Evolutionary conservation across 345 rosid genomes (phyloP), one percentile per base, ranked within the genome.

Genomic region (Arabis hirsuta): DNA sequence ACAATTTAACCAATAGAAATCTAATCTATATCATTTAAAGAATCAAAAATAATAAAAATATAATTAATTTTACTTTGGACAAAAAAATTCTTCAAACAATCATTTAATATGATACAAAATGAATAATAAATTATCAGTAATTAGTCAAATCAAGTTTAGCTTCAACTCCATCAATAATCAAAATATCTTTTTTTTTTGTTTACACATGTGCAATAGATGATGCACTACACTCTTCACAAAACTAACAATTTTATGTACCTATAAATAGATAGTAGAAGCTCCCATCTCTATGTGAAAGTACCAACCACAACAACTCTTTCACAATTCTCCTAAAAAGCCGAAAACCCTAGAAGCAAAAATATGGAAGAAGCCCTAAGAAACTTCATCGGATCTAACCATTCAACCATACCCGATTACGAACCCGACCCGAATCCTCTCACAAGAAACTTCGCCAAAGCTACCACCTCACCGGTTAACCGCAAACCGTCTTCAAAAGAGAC

Each of bases 351-450:
- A 69, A 54, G 5, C 53, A 7, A 59, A 51, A 47, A 22, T 48
- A 83, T 90, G 97, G 97, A 90, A 55, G 90, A 90, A 77, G 88
- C 92, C 1, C 71, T 90, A 1, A 76, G 88, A 52, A 80, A 84
- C 36, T 75, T 85, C 1, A 77, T 55, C 32, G 87, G 81, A 52
- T 22, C 80, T 5, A 61, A 31, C 32, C 71, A 7, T 9, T 32
- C 65, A 2, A n/a, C 9, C 55, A 55, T 20, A 9, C 14, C 54
- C 55, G 64, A 36, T 3, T 68, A 68, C 12, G 11, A 61, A 14
- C 55, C 62, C 3, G 69, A 31, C 9, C 76, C 60, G 48, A 79
- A 8, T 5, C 79, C 14, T 34, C 57, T 39, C 38, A 57, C 38
- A 0, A 81, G 76, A 76, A 84, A 57, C 50, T 41, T 32, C 46